Percentiles rank a stretch among this genome's conserved stretches.
Conservation (phyloP, 2,329 filamentous ascomycete genomes). For the Penicillium sp. region DNA sequence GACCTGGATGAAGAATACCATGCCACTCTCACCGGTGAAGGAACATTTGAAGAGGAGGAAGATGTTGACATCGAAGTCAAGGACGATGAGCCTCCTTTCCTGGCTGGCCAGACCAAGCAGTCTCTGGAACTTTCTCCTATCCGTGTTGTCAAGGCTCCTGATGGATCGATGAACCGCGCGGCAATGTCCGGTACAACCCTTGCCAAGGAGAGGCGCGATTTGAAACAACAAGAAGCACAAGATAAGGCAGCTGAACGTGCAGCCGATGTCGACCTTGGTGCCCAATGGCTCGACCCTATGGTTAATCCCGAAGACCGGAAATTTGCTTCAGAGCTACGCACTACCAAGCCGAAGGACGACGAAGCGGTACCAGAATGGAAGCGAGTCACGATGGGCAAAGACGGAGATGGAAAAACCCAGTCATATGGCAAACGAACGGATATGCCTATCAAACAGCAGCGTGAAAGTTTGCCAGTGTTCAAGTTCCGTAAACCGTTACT, state of each 20-base stretch:
- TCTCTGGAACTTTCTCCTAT: conserved; percentile 94
- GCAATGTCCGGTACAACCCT: conserved; percentile 90
- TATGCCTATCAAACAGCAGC: conserved; percentile 92
- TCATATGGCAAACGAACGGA: conserved; percentile 82
- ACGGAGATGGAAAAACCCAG: conserved; percentile 64
- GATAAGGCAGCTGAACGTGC: conserved; percentile 73
- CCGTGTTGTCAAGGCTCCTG: conserved; percentile 92
- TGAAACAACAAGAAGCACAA: conserved; percentile 84
- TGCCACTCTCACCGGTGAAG: conserved; percentile 80
- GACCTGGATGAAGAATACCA: conserved; percentile 94
- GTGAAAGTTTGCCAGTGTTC: conserved; percentile 85
- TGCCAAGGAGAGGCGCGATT: conserved; percentile 84
- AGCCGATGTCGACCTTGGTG: conserved; percentile 76
- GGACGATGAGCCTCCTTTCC: conserved; percentile 94
- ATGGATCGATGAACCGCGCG: conserved; percentile 95
- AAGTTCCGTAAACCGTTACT: conserved; percentile 86
- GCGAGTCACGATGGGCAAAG: conserved; percentile 63
- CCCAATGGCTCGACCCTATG: conserved; percentile 98
- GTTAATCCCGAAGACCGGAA: conserved; percentile 78
- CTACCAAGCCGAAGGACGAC: conserved; percentile 59
- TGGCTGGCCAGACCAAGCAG: conserved; percentile 94
- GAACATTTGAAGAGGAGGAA: conserved; percentile 87
- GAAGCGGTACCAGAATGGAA: conserved; percentile 92
- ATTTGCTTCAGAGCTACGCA: conserved; percentile 84
- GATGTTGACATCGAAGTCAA: conserved; percentile 96